A percentile compares a stretch with the other conserved stretches of the same genome.
These are phyloP conservation scores for Mycotypha africana DNA, from an alignment of 371 early-diverging fungal species.

Conservation along the genomic window DNA sequence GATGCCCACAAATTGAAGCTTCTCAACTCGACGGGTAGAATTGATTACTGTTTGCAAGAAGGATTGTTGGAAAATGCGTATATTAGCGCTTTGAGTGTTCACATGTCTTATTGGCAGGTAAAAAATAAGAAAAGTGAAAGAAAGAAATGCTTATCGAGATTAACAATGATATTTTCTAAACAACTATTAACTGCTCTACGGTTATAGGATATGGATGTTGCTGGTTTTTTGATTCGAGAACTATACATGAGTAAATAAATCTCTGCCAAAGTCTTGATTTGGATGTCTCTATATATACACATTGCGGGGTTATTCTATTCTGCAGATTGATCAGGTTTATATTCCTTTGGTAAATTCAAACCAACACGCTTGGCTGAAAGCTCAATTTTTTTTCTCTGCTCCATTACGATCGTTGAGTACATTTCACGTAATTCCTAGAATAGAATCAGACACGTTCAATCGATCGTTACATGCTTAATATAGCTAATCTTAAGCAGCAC, in stretches of 20 bases:
- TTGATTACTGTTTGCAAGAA: slow-evolving; percentile 78
- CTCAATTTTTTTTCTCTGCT: slow-evolving; percentile 43
- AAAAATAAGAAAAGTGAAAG: neutral
- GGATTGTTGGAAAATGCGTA: slow-evolving; percentile 78
- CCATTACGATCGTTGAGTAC: slow-evolving; percentile 40
- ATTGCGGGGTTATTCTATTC: too few species aligned
- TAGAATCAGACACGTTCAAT: too few species aligned
- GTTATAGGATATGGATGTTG: slow-evolving; percentile 67
- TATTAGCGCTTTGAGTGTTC: slow-evolving; percentile 66
- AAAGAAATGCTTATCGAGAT: too few species aligned
- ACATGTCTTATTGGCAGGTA: slow-evolving; percentile 75
- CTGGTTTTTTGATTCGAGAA: slow-evolving; percentile 54
- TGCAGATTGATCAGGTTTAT: slow-evolving; percentile 32
- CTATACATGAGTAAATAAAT: slow-evolving; percentile 21
- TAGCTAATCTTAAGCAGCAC: neutral
- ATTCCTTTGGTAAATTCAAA: slow-evolving; percentile 35
- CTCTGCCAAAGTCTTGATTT: too few species aligned
- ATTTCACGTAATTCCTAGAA: slow-evolving; percentile 29
- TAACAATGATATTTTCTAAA: neutral
- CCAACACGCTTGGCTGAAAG: slow-evolving; percentile 46
- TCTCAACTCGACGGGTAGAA: slow-evolving; percentile 61
- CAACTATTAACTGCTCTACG: neutral
- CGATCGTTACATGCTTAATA: too few species aligned
- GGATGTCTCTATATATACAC: too few species aligned
- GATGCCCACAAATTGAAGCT: slow-evolving; percentile 39